Evolutionary conservation across 768 basidiomycete species (phyloP), one percentile per base, ranked within the genome.

Genomic region (Brasilioporus rufonigricans): DNA sequence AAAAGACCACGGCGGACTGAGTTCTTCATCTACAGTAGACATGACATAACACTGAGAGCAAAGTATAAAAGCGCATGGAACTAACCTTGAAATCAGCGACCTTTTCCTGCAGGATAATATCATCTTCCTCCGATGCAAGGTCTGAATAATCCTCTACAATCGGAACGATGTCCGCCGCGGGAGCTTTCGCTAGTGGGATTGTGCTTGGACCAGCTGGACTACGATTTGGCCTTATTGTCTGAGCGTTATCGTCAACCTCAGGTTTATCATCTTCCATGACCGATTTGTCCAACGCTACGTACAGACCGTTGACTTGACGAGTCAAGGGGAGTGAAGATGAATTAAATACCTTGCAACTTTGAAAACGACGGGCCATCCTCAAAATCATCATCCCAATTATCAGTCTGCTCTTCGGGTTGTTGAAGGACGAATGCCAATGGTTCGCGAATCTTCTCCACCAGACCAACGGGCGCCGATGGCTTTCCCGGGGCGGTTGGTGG

Each of bases 381-480:
- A 60, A 99, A 99, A 66, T 99, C 97, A 59, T 94, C 92, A 65
- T 99, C 97, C 97, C 97, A 99, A 59, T 94, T 96, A 67, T 97
- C 94, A 1, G 87, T 89, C 67, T 91, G 89, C 60, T 92, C 87
- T 73, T 94, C 89, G 18, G 87, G 88, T 23, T 82, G 80, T 55
- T 84, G 86, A 23, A 90, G 72, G 16, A 77, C 81, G 59, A 88
- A 86, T 5, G 82, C 80, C 50, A 83, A 73, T 5, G 89, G 87
- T 47, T 87, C 71, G 26, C 73, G 67, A 24, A 74, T 75, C 50
- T 74, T 75, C 48, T 75, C 74, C 13, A 72, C 65, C 13, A 75
- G 51, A 52, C 68, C 70, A 36, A 69, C 64, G 27, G 74, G 58
- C 12, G 48, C 64, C 4, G 55, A 50, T 2, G 62, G 48, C 50